These are phyloP conservation scores for Xylariales sp. DNA, from an alignment of 2,329 filamentous ascomycete genomes.

Conservation along the genomic window DNA sequence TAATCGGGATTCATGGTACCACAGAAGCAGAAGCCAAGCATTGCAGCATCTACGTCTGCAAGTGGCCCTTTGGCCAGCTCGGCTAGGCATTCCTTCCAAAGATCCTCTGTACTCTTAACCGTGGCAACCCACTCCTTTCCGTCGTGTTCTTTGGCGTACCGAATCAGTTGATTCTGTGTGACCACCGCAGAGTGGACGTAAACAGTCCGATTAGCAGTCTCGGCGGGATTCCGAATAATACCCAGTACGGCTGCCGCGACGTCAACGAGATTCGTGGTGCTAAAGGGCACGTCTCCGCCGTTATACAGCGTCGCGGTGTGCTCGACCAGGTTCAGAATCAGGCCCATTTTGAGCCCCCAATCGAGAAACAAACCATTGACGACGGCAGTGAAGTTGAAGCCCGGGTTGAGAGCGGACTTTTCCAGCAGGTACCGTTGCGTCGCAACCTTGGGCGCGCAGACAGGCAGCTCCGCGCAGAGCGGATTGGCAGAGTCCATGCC, in stretches of 20 bases:
- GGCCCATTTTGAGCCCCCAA: slow-evolving; percentile 27
- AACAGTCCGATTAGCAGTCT: slow-evolving; percentile 34
- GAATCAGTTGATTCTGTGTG: slow-evolving; percentile 30
- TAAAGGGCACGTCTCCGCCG: slow-evolving; percentile 24
- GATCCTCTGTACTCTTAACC: slow-evolving; percentile 18
- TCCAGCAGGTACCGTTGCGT: slow-evolving; percentile 39
- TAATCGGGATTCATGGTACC: slow-evolving; percentile 22
- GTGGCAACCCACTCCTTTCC: slow-evolving; percentile 21
- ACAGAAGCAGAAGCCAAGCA: slow-evolving; percentile 22
- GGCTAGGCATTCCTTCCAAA: slow-evolving; percentile 22
- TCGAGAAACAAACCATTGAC: slow-evolving; percentile 49
- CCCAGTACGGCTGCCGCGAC: slow-evolving; percentile 38
- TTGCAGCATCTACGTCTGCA: slow-evolving; percentile 12
- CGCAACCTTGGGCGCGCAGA: not conserved
- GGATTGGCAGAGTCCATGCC: slow-evolving; percentile 24
- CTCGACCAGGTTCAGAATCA: slow-evolving; percentile 22
- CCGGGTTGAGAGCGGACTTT: slow-evolving; percentile 30
- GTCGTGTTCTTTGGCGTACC: slow-evolving; percentile 25
- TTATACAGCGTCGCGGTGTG: slow-evolving; percentile 26
- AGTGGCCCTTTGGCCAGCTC: slow-evolving; percentile 18
- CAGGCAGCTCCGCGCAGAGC: not conserved
- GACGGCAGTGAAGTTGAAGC: slow-evolving; percentile 46
- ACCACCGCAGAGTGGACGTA: slow-evolving; percentile 27
- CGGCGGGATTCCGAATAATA: slow-evolving; percentile 32
- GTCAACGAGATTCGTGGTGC: slow-evolving; percentile 24